Base-by-base conservation (phyloP, 225 moss, liverwort and hornwort species). In the Marchantia paleacea region DNA sequence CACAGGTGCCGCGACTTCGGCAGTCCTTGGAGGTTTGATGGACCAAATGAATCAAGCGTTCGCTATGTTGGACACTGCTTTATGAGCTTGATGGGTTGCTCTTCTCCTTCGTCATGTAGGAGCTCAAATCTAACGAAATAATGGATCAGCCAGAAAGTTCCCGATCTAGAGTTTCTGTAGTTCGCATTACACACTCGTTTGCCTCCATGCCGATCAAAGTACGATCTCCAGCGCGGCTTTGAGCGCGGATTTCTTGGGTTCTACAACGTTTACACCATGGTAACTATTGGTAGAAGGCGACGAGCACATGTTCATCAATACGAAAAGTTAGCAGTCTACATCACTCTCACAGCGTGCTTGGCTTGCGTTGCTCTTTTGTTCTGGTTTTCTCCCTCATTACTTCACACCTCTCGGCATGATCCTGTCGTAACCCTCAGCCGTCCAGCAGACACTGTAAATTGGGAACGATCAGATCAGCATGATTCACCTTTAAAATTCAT, bases 271-370 rank as follows among this genome's bases (percentile, higher is more conserved):
- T 73, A 12, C 73, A 74, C 53, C 15, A 74, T 74, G 74, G 14
- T 55, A 55, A 55, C 74, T 10, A 55, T 28, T 28, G 54, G 74
- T 26, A 54, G 24, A 74, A 12, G 54, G 54, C 74, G 74, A 74
- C 20, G 74, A 74, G 26, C 74, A 54, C 54, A 52, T 55, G 2
- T 53, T 29, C 55, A 54, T 14, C 54, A 8, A 74, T 24, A 52
- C 55, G 55, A 29, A 14, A 74, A 74, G 54, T 51, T 74, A 29
- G 28, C 54, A 54, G 29, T 55, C 24, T 55, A 10, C 15, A 28
- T 74, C 28, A n/a, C 16, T 26, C 74, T 55, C 16, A 26, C 28
- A 74, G 74, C 74, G 15, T 28, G 28, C 18, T 28, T 74, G 29
- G 74, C n/a, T 53, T 74, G 54, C 54, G 26, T 74, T 74, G 54